Evolutionary conservation across 208 protist species (phyloP).

Genomic region (Crithidia sp.): DNA sequence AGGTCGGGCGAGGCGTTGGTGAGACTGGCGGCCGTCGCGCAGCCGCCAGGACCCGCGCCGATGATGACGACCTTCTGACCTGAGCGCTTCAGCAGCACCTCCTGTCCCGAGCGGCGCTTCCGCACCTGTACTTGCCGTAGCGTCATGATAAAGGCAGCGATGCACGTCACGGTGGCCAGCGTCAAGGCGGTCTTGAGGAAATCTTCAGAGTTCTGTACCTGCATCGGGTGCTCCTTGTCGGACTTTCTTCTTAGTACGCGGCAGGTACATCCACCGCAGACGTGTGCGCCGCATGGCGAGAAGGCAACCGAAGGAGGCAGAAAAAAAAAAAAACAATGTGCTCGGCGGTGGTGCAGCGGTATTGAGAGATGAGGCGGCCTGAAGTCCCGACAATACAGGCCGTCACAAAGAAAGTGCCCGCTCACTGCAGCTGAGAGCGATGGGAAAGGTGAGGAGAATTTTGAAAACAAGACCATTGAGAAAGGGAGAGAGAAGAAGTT

Average conservation of each 20-base stretch:
- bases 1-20: conserved; percentile 50
- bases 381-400: too few species aligned
- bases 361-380: too few species aligned
- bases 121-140: conserved; percentile 53
- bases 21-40: conserved; percentile 64
- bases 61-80: conserved; percentile 78
- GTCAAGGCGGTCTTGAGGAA: conserved; percentile 45
- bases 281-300: conserved; percentile 24
- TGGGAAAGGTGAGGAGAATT: not conserved
- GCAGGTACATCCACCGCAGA: conserved; percentile 66
- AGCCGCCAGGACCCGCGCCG: conserved; percentile 70
- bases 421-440: not conserved
- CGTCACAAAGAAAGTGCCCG: not conserved
- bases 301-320: not conserved
- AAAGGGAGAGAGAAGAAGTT: not conserved
- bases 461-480: not conserved
- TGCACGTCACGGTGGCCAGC: conserved; percentile 39
- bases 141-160: conserved; percentile 37
- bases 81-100: conserved; percentile 32
- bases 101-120: conserved; percentile 36
- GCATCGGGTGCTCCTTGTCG: conserved; percentile 54
- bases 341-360: too few species aligned
- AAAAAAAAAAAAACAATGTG: not conserved
- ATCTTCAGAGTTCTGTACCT: conserved; percentile 53
- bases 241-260: conserved; percentile 37